Evolutionary conservation across 2,329 filamentous ascomycete species (phyloP).

Genomic region (Simplicillium sp.): DNA sequence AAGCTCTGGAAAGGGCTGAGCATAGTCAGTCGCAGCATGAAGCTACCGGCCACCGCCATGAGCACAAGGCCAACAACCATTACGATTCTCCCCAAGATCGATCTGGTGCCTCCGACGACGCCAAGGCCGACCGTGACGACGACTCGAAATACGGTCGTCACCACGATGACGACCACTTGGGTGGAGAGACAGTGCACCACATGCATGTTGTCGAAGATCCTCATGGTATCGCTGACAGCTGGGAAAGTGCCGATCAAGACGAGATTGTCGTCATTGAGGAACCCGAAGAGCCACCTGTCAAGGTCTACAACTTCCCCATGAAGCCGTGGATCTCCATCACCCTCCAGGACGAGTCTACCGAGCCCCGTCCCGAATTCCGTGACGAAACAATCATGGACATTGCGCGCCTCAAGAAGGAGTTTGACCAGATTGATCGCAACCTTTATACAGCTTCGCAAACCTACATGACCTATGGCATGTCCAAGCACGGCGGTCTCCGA

Average conservation of each 20-base stretch:
- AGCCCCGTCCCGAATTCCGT: conserved; percentile 55
- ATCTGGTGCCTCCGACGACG: conserved; percentile 36
- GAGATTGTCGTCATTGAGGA: conserved; percentile 57
- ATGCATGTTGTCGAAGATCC: conserved; percentile 41
- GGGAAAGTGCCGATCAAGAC: conserved; percentile 79
- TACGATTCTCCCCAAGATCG: conserved; percentile 9
- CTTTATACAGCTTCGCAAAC: conserved; percentile 81
- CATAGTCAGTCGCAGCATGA: conserved; percentile 37
- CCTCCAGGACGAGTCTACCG: conserved; percentile 49
- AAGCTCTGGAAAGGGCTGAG: conserved; percentile 51
- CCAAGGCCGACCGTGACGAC: conserved; percentile 42
- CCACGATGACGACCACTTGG: conserved; percentile 20
- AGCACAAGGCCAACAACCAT: conserved; percentile 2
- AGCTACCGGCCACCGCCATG: conserved; percentile 26
- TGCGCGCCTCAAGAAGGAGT: conserved; percentile 90
- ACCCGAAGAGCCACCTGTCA: conserved; percentile 55
- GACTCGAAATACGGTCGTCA: conserved; percentile 28
- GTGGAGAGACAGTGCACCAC: conserved; percentile 30
- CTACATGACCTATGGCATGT: conserved; percentile 91
- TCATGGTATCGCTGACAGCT: conserved; percentile 66
- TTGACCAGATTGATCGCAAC: conserved; percentile 93
- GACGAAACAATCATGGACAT: conserved; percentile 84
- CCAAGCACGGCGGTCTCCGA: conserved; percentile 83
- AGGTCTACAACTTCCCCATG: conserved; percentile 93
- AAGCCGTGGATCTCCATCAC: conserved; percentile 89